phyloP scores from a whole-genome alignment of 2,329 filamentous ascomycete genomes.

The Pseudogymnoascus sp. region DNA sequence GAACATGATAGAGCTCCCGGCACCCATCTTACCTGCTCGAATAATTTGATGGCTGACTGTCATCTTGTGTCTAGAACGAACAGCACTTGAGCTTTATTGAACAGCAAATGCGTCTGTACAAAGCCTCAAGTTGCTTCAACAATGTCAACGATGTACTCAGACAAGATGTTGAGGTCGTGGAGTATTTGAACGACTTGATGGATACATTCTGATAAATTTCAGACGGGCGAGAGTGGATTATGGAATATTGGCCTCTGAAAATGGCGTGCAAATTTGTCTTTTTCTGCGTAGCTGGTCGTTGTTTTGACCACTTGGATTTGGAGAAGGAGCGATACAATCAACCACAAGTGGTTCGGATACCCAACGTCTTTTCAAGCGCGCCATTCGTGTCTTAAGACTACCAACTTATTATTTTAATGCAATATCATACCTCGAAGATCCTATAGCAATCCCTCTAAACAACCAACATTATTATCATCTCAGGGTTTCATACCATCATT shows the following conservation, averaged over 20 bases:
- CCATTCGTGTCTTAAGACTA: not conserved
- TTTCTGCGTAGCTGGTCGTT: not conserved
- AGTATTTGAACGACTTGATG: conserved; percentile 28
- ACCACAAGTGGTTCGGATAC: conserved; percentile 4
- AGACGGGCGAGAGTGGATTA: not conserved
- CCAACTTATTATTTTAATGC: not conserved
- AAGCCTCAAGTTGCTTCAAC: conserved; percentile 22
- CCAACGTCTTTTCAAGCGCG: not conserved
- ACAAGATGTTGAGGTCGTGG: conserved; percentile 27
- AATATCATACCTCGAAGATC: not conserved
- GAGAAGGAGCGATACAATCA: conserved; percentile 1
- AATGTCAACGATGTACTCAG: conserved; percentile 25
- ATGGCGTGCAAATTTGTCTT: not conserved
- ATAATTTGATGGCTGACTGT: not conserved
- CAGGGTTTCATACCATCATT: not conserved
- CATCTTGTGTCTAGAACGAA: conserved; percentile 18
- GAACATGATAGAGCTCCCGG: not conserved
- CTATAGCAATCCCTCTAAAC: not conserved
- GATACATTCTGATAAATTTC: conserved; percentile 18
- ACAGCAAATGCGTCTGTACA: conserved; percentile 24
- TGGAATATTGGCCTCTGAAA: not conserved
- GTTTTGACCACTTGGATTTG: not conserved
- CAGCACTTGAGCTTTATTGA: conserved; percentile 28
- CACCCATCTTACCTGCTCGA: not conserved
- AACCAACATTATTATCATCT: not conserved